phyloP scores from a whole-genome alignment of 805 yeast species.

The Kazachstania viticola region DNA sequence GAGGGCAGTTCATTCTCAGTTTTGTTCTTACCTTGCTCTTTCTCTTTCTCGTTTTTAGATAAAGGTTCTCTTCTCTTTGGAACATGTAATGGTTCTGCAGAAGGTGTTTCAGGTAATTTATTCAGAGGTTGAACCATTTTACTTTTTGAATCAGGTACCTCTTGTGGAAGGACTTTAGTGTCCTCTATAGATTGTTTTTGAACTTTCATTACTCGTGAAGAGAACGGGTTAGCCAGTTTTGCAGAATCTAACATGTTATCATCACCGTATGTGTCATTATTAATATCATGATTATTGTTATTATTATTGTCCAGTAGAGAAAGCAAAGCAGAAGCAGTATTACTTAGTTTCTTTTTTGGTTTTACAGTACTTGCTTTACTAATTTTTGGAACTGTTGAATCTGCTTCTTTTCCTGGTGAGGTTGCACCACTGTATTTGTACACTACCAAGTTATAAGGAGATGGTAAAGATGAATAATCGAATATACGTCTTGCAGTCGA shows the following conservation, averaged over 20 bases:
- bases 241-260: constrained; percentile 4
- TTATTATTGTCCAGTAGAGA: constrained; percentile 31
- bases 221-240: constrained; percentile 34
- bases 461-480: constrained; percentile 29
- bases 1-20: background rate
- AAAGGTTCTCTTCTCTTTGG: too few relatives aligned
- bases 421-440: constrained; percentile 19
- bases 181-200: background rate
- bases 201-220: constrained; percentile 14
- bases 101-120: background rate
- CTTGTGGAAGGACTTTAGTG: constrained; percentile 3
- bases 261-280: too few relatives aligned
- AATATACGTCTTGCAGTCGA: constrained; percentile 25
- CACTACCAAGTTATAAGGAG: constrained; percentile 29
- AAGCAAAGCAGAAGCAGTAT: constrained; percentile 38
- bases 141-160: background rate
- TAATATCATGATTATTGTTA: too few relatives aligned
- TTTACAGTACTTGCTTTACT: background rate
- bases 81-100: background rate
- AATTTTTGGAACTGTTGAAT: background rate
- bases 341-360: constrained; percentile 25
- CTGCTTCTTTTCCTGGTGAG: background rate
- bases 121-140: too few relatives aligned
- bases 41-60: too few relatives aligned
- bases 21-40: constrained; percentile 1